Conservation (phyloP, 2,329 filamentous ascomycete species). For the Tolypocladium ophioglossoides region DNA sequence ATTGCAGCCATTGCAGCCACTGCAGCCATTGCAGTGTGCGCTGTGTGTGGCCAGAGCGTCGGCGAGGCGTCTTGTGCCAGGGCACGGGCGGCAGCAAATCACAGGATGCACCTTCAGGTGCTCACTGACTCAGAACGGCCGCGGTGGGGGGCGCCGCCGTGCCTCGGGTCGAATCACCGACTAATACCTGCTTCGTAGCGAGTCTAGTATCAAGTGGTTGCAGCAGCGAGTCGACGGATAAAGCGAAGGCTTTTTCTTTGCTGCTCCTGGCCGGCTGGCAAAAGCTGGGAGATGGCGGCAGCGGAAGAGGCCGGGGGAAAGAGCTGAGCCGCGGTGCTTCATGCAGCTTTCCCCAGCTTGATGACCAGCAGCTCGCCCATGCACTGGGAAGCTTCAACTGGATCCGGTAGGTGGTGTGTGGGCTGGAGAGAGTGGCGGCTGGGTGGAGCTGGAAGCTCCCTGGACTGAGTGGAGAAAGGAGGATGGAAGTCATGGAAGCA, state of each 20-base stretch:
- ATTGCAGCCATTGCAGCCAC: too few species aligned
- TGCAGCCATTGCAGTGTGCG: background rate
- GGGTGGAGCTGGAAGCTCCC: background rate
- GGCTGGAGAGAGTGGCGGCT: background rate
- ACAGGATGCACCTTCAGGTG: background rate
- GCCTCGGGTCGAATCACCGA: background rate
- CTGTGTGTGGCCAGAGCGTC: background rate
- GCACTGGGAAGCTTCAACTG: background rate
- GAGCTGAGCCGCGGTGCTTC: background rate
- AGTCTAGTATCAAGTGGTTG: background rate
- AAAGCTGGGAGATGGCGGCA: background rate
- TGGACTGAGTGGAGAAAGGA: too few species aligned
- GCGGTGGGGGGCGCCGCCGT: background rate
- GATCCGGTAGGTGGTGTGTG: constrained; percentile 3
- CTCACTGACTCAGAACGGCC: constrained; percentile 7
- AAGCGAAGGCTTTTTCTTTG: background rate
- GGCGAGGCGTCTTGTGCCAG: background rate
- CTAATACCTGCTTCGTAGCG: too few species aligned
- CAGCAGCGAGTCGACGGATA: background rate
- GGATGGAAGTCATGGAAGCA: too few species aligned
- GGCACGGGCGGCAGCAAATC: constrained; percentile 5
- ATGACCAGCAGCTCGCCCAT: background rate
- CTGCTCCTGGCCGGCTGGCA: background rate
- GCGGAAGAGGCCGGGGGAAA: background rate
- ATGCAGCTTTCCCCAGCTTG: constrained; percentile 1